Percentiles rank a stretch among this genome's conserved stretches.
Evolutionary conservation across 495 filamentous ascomycete species (phyloP).

Genomic region (Cercophora samala): DNA sequence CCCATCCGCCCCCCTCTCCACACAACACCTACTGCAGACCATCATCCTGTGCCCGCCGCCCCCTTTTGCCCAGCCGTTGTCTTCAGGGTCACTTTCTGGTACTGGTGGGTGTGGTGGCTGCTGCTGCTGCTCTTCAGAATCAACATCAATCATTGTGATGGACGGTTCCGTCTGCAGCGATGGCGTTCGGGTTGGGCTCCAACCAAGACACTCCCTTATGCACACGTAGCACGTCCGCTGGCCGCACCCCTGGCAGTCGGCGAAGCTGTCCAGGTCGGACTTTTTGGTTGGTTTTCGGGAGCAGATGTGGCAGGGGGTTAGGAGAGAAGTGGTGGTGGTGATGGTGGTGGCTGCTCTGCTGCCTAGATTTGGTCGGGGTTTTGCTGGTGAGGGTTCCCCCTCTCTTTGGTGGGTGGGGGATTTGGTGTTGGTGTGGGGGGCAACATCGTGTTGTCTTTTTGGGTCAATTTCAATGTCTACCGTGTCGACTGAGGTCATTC

Average conservation of each 20-base stretch:
- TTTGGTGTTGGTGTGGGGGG: slow-evolving; percentile 14
- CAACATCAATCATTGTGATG: slow-evolving; percentile 42
- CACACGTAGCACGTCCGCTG: slow-evolving; percentile 48
- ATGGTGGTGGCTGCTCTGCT: slow-evolving; percentile 8
- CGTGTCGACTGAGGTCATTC: slow-evolving; percentile 11
- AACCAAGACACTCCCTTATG: slow-evolving; percentile 46
- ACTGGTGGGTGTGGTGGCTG: not conserved
- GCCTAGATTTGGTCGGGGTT: slow-evolving; percentile 6
- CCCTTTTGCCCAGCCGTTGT: slow-evolving; percentile 29
- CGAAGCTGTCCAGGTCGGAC: slow-evolving; percentile 47
- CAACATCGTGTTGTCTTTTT: slow-evolving; percentile 13
- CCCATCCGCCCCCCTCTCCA: slow-evolving; percentile 44
- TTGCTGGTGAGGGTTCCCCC: slow-evolving; percentile 11
- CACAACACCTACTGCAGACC: slow-evolving; percentile 48
- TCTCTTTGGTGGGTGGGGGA: not conserved
- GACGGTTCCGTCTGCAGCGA: slow-evolving; percentile 29
- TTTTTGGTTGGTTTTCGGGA: slow-evolving; percentile 46
- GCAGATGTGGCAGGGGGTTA: slow-evolving; percentile 49
- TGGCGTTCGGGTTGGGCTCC: slow-evolving; percentile 22
- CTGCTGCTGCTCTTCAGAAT: slow-evolving; percentile 18
- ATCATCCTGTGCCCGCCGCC: slow-evolving; percentile 38
- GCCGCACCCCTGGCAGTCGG: slow-evolving; percentile 47
- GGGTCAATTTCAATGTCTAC: slow-evolving; percentile 11
- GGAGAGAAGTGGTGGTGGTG: slow-evolving; percentile 22
- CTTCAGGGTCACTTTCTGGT: not conserved